Base-by-base conservation (phyloP, 2,329 filamentous ascomycete genomes). In the Arthrinium phaeospermum region DNA sequence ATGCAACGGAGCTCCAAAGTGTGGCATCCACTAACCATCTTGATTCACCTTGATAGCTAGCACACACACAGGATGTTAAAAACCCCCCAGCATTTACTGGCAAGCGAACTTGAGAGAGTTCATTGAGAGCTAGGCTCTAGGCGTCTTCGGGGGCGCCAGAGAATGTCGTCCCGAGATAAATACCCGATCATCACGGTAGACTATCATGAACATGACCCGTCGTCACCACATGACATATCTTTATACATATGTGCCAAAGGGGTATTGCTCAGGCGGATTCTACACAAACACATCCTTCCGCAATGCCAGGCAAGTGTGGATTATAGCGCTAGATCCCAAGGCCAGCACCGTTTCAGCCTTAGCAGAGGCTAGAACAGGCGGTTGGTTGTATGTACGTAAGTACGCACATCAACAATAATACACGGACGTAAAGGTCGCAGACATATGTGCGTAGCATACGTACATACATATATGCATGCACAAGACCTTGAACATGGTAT, bases 381-480 rank as follows among this genome's bases (percentile, higher is more conserved):
- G 51, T 57, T 27, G 46, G 22, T 34, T 45, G 73, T 73, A 73
- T 69, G 30, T 74, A 74, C 44, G 16, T 69, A 46, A 27, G 13
- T 68, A 27, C 41, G 30, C 10, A 27, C 46, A 53, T 57, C 24
- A 19, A 19, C 51, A 19, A 57, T 57, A 30, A 14, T 34, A 34
- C 30, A 57, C 51, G 27, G 51, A 19, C 51, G 24, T 57, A 19
- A 57, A 57, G 51, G 16, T 16, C 51, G 16, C 51, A 57, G 27
- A 19, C 27, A 34, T 57, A 57, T 57, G 51, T 57, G 27, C 51
- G 27, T 57, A 30, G 27, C 51, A 47, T 53, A 53, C 5, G 13
- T 30, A 16, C 16, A n/a, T 22, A 19, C 16, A 34, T 37, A 4
- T 16, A 53, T 53, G 10, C 12, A 53, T 30, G 37, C 37, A 37